Evolutionary conservation across 257 asterid genomes (phyloP).

Genomic region (Buddleja alternifolia): DNA sequence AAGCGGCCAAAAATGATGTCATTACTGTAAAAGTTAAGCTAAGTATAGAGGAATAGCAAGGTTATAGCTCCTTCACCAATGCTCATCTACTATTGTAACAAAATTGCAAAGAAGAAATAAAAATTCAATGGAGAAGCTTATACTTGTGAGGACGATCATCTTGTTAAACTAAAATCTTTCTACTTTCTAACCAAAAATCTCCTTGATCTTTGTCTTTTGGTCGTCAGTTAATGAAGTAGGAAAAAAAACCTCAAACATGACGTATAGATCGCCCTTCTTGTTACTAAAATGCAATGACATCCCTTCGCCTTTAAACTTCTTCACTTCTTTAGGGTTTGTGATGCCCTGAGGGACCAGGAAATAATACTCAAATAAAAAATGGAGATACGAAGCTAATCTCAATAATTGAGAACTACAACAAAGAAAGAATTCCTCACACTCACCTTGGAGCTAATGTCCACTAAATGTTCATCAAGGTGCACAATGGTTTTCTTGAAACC

Average conservation of each 20-base stretch:
- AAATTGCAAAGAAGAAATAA: too few species aligned
- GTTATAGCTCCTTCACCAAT: too few species aligned
- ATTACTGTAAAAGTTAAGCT: too few species aligned
- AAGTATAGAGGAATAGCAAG: too few species aligned
- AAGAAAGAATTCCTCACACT: neutral
- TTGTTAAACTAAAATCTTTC: too few species aligned
- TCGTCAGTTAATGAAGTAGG: slow-evolving; percentile 74
- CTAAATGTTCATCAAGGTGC: slow-evolving; percentile 88
- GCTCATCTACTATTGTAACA: too few species aligned
- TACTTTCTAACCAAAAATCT: slow-evolving; percentile 33
- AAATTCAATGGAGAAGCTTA: too few species aligned
- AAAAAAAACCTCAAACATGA: slow-evolving; percentile 85
- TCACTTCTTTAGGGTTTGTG: slow-evolving; percentile 88
- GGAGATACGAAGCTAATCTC: neutral
- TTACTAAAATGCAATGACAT: slow-evolving; percentile 84
- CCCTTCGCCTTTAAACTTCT: slow-evolving; percentile 88
- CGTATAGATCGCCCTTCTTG: slow-evolving; percentile 86
- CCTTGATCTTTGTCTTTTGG: slow-evolving; percentile 83
- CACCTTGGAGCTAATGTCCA: slow-evolving; percentile 87
- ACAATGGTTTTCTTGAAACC: slow-evolving; percentile 87
- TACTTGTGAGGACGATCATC: too few species aligned
- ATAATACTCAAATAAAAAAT: neutral
- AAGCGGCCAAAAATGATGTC: too few species aligned
- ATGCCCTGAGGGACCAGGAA: slow-evolving; percentile 53
- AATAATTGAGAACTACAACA: too few species aligned